Percentiles rank a stretch among this genome's conserved stretches.
These are phyloP conservation scores for Sarocladium brachiariae DNA, from an alignment of 2,329 filamentous ascomycete genomes.

Conservation along the genomic window DNA sequence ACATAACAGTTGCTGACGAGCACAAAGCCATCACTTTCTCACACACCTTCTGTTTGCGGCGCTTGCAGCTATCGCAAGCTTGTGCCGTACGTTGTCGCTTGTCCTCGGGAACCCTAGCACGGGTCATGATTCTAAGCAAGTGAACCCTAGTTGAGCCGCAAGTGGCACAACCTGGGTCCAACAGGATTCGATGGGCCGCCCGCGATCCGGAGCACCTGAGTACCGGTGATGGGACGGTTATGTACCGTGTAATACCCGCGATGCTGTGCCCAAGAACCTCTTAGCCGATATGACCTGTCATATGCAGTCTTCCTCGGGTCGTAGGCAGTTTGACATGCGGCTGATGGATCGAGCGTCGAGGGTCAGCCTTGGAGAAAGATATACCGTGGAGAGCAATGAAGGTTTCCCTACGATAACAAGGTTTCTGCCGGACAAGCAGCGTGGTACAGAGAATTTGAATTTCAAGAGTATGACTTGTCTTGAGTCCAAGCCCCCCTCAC, in stretches of 20 bases:
- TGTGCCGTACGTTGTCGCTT: conserved; percentile 57
- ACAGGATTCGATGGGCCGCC: not conserved
- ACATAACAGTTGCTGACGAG: too few relatives aligned
- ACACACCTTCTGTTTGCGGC: conserved; percentile 60
- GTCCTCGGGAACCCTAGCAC: conserved; percentile 49
- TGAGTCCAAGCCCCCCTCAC: too few relatives aligned
- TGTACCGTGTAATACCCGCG: too few relatives aligned
- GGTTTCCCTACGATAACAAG: too few relatives aligned
- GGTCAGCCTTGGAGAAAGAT: too few relatives aligned
- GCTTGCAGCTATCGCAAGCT: conserved; percentile 59
- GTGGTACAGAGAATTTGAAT: too few relatives aligned
- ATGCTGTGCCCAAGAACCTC: not conserved
- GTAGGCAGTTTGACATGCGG: not conserved
- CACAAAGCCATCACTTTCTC: too few relatives aligned
- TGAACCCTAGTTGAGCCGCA: not conserved
- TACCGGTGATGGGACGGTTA: too few relatives aligned
- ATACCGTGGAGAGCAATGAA: too few relatives aligned
- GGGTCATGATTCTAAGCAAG: conserved; percentile 35
- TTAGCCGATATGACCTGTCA: conserved; percentile 3
- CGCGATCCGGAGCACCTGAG: not conserved
- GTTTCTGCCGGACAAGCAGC: too few relatives aligned
- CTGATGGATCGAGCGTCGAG: too few relatives aligned
- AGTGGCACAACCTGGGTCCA: not conserved
- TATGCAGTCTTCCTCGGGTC: not conserved
- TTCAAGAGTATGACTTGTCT: too few relatives aligned